A percentile compares a stretch with the other conserved stretches of the same genome.
phyloP scores from a whole-genome alignment of 768 basidiomycete species.

The Rhodosporidiobolus odoratus region DNA sequence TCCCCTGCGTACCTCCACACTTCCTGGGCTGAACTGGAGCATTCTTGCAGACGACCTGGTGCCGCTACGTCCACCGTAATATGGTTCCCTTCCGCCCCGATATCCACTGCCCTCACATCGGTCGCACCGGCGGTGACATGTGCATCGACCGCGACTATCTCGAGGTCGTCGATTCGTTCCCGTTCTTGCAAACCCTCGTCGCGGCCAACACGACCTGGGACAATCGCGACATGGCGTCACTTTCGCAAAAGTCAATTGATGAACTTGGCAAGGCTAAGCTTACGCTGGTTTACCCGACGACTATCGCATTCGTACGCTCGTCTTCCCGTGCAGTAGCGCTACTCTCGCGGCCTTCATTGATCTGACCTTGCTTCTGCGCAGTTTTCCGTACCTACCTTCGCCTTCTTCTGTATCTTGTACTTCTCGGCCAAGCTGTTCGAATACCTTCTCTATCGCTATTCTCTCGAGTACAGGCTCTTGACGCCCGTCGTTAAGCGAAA shows the following conservation, averaged over 20 bases:
- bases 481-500: background rate
- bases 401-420: background rate
- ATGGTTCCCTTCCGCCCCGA: conserved; percentile 12
- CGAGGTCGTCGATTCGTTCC: background rate
- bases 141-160: background rate
- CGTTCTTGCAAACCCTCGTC: conserved; percentile 6
- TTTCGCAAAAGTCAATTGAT: background rate
- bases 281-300: background rate
- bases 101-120: conserved; percentile 11
- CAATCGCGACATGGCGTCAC: conserved; percentile 4
- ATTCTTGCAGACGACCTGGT: background rate
- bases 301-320: background rate
- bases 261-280: conserved; percentile 5
- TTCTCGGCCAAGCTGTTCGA: background rate
- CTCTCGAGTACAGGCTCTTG: background rate
- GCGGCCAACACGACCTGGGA: conserved; percentile 6
- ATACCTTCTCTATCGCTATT: background rate
- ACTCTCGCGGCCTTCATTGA: no score
- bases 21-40: background rate
- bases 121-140: conserved; percentile 8
- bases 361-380: background rate
- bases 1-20: background rate
- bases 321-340: no score
- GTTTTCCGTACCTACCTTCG: conserved; percentile 3
- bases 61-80: conserved; percentile 11